Percentiles rank a stretch among this genome's conserved stretches.
Conservation (phyloP, 768 basidiomycete species). For the Serendipita sp. region DNA sequence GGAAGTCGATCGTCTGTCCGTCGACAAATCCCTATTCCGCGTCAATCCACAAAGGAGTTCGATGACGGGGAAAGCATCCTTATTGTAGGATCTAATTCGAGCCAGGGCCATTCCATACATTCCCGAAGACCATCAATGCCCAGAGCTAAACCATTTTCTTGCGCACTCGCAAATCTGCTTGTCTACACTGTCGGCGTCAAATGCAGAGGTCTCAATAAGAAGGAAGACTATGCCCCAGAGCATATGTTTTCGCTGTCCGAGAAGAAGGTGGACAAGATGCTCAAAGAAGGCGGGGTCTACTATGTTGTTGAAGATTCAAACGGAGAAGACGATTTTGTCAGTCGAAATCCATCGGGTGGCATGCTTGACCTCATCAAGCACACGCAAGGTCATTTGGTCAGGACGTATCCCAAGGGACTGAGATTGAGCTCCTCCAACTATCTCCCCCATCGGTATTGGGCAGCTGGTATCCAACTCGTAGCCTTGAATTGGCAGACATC, state of each 20-base stretch:
- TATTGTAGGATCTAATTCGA: background rate
- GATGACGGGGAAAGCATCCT: background rate
- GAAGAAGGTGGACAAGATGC: constrained; percentile 25
- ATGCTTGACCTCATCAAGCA: constrained; percentile 71
- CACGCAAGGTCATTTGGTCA: constrained; percentile 60
- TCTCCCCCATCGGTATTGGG: constrained; percentile 80
- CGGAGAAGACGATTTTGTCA: background rate
- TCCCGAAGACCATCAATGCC: background rate
- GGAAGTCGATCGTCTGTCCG: background rate
- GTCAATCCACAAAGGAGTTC: background rate
- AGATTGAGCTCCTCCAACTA: constrained; percentile 76
- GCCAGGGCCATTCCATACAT: background rate
- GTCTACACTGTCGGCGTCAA: constrained; percentile 95
- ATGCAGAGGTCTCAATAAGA: constrained; percentile 77
- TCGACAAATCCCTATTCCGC: background rate
- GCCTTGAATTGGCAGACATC: constrained; percentile 97
- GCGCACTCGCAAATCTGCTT: constrained; percentile 51
- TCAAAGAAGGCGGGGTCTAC: background rate
- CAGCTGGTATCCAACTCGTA: constrained; percentile 72
- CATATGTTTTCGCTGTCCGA: constrained; percentile 93
- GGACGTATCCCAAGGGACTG: constrained; percentile 75
- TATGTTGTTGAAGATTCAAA: background rate
- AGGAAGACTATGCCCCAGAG: constrained; percentile 67
- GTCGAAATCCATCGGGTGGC: constrained; percentile 13
- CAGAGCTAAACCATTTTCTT: constrained; percentile 55